Evolutionary conservation across 306 rosid genomes (phyloP).

Genomic region (Lagenaria siceraria): DNA sequence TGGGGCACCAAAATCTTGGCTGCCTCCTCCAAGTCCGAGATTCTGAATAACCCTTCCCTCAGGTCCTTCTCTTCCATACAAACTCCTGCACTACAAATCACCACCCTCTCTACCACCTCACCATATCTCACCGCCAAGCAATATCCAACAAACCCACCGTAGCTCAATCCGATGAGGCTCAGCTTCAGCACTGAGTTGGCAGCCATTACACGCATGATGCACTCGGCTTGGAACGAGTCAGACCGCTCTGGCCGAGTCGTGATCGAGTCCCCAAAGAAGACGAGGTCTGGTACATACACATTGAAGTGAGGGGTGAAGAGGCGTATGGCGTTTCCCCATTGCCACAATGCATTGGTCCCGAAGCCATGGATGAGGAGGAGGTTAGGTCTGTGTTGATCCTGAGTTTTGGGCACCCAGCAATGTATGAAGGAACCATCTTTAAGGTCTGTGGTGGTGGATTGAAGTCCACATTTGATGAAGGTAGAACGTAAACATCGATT

Average conservation of each 20-base stretch:
- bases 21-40: constrained; percentile 32
- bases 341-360: not conserved
- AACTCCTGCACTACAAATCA: constrained; percentile 58
- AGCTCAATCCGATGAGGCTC: constrained; percentile 60
- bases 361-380: constrained; percentile 34
- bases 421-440: constrained; percentile 49
- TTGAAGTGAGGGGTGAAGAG: constrained; percentile 37
- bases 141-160: constrained; percentile 48
- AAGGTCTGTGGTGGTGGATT: constrained; percentile 31
- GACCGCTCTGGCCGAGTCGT: constrained; percentile 38
- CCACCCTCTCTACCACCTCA: constrained; percentile 16
- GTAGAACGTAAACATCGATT: constrained; percentile 36
- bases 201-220: constrained; percentile 60
- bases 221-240: constrained; percentile 60
- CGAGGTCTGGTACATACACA: constrained; percentile 65
- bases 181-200: constrained; percentile 33
- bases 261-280: constrained; percentile 55
- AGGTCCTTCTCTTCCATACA: constrained; percentile 67
- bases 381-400: constrained; percentile 25
- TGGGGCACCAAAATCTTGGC: constrained; percentile 49
- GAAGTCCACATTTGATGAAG: constrained; percentile 49
- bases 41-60: not conserved
- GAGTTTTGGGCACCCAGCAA: constrained; percentile 61
- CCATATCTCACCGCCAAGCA: constrained; percentile 25
- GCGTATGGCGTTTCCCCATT: constrained; percentile 47